Conservation (phyloP, 2,329 filamentous ascomycete species). For the Samsoniella hepiali region DNA sequence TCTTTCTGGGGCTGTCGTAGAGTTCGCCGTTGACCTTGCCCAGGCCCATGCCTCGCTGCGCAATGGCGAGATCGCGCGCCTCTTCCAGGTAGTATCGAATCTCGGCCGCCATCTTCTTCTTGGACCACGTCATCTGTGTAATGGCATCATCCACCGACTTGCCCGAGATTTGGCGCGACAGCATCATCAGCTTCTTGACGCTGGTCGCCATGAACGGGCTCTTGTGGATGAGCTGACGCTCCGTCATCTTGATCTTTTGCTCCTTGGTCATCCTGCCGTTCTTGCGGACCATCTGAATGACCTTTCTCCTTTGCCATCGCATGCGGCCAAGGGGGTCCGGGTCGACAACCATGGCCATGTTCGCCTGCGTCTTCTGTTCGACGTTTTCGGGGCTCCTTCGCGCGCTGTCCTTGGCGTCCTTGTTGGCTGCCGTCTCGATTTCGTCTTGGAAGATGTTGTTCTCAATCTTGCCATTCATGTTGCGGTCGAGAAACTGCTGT, state of each 20-base stretch:
- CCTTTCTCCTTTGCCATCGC: conserved; percentile 79
- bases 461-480: conserved; percentile 41
- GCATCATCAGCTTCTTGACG: conserved; percentile 83
- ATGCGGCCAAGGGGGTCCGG: conserved; percentile 70
- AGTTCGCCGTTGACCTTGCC: conserved; percentile 41
- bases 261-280: conserved; percentile 52
- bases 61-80: conserved; percentile 77
- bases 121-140: conserved; percentile 89
- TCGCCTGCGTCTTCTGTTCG: conserved; percentile 38
- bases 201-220: conserved; percentile 77
- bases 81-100: conserved; percentile 75
- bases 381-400: not conserved
- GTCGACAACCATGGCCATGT: conserved; percentile 64
- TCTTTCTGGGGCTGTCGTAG: conserved; percentile 44
- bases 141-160: conserved; percentile 95
- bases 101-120: conserved; percentile 86
- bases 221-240: conserved; percentile 54
- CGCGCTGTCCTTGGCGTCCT: conserved; percentile 37
- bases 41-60: conserved; percentile 80
- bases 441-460: conserved; percentile 64
- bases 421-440: conserved; percentile 36
- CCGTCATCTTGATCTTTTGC: conserved; percentile 64
- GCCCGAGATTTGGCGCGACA: conserved; percentile 84
- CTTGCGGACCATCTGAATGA: conserved; percentile 69
- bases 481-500: conserved; percentile 39